phyloP scores from a whole-genome alignment of 495 filamentous ascomycete genomes.

The Trichoderma virens region DNA sequence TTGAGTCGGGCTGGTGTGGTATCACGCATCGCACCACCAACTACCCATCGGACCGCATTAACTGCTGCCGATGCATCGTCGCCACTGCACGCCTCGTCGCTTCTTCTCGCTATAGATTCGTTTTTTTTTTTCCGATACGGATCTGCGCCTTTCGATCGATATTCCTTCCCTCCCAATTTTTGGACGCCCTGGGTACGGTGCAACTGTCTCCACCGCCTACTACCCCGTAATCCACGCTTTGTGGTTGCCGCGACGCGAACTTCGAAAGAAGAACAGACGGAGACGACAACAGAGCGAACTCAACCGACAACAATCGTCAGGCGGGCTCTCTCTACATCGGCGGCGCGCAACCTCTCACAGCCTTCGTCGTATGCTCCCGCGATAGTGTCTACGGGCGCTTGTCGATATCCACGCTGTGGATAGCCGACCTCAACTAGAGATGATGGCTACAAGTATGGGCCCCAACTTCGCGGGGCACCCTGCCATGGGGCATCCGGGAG shows the following conservation, averaged over 20 bases:
- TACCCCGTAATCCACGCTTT: conserved; percentile 2
- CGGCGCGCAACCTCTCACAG: not conserved
- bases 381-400: conserved; percentile 25
- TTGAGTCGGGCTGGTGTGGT: conserved; percentile 8
- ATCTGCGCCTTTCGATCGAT: not conserved
- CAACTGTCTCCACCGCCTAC: not conserved
- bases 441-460: conserved; percentile 61
- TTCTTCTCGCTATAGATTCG: conserved; percentile 2
- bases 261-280: not conserved
- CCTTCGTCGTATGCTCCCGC: conserved; percentile 30
- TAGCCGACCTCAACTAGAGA: conserved; percentile 36
- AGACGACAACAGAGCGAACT: not conserved
- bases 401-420: conserved; percentile 47
- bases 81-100: conserved; percentile 3
- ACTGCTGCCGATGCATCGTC: conserved; percentile 6
- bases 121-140: not conserved
- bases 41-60: conserved; percentile 8
- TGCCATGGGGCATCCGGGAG: conserved; percentile 64
- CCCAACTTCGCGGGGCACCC: conserved; percentile 59
- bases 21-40: conserved; percentile 8
- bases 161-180: not conserved
- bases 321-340: not conserved
- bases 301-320: not conserved
- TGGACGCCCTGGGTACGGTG: not conserved
- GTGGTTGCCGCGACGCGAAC: not conserved